These are phyloP conservation scores for Phytopythium mirpurense DNA, from an alignment of 352 stramenopile species.

Conservation along the genomic window DNA sequence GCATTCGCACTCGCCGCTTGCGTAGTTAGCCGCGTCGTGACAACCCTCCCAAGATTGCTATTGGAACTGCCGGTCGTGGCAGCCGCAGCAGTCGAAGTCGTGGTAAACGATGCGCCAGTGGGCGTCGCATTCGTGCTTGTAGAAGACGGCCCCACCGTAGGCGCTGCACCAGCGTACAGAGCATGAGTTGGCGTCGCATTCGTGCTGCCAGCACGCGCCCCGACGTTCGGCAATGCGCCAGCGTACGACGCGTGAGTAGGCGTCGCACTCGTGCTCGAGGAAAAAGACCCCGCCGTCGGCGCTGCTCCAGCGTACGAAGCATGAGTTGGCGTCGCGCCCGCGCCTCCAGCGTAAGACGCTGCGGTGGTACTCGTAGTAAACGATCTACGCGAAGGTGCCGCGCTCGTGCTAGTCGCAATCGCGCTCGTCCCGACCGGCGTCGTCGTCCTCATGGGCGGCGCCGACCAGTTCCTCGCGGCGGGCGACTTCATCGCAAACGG, in stretches of 20 bases:
- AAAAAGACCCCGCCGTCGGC: not conserved
- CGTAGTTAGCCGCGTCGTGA: not conserved
- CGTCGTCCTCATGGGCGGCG: conserved; percentile 2
- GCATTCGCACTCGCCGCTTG: not conserved
- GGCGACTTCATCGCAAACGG: conserved; percentile 3
- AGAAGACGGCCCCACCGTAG: not conserved
- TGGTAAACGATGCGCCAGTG: not conserved
- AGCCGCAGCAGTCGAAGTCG: conserved; percentile 7
- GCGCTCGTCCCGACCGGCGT: conserved; percentile 3
- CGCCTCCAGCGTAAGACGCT: not conserved
- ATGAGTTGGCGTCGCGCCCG: not conserved
- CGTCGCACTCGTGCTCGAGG: not conserved
- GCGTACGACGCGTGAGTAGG: not conserved
- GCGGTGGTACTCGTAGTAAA: not conserved
- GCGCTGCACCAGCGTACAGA: not conserved
- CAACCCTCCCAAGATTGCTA: not conserved
- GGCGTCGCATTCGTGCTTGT: not conserved
- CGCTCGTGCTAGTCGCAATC: not conserved
- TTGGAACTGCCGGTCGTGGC: not conserved
- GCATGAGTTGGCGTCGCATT: not conserved
- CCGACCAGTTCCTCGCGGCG: conserved; percentile 1
- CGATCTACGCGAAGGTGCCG: not conserved
- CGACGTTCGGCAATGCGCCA: not conserved
- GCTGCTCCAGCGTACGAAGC: too few species aligned
- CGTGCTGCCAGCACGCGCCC: not conserved